Conservation (phyloP, 805 yeast genomes). For the Candida michaelii region DNA sequence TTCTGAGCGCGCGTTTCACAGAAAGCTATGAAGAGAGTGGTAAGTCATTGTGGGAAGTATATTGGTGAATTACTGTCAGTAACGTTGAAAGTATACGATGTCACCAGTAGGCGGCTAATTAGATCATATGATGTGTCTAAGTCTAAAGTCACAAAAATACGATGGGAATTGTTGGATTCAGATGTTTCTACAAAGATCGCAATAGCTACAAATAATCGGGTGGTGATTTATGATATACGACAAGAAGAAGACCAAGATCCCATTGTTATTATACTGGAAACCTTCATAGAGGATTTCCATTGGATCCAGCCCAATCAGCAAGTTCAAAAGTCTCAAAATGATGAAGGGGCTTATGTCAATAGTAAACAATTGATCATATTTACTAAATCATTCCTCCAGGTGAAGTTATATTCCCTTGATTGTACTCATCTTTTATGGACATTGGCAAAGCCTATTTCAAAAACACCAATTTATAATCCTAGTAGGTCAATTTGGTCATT, state of each 20-base stretch:
- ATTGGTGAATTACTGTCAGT: conserved; percentile 3
- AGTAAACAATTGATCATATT: conserved; percentile 34
- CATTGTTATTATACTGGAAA: conserved; percentile 30
- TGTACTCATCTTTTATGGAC: conserved; percentile 32
- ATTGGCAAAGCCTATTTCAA: conserved; percentile 31
- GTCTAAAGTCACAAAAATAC: conserved; percentile 7
- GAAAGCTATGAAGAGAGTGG: conserved; percentile 4
- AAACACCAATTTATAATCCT: conserved; percentile 13
- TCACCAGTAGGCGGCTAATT: conserved; percentile 1
- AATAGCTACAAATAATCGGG: conserved; percentile 19
- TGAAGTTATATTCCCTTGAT: conserved; percentile 37
- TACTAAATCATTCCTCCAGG: conserved; percentile 25
- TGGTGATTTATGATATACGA: conserved; percentile 27
- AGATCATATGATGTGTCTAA: conserved; percentile 12
- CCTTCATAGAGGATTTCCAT: conserved; percentile 30
- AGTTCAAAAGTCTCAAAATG: conserved; percentile 4
- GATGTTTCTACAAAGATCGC: conserved; percentile 30
- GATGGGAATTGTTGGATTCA: conserved; percentile 13
- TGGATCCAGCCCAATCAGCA: conserved; percentile 32
- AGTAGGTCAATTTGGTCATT: conserved; percentile 30
- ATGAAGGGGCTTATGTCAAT: conserved; percentile 31
- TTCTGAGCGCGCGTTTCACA: conserved; percentile 1
- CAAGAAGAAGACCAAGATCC: conserved; percentile 27
- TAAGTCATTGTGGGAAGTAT: conserved; percentile 8
- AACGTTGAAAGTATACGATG: conserved; percentile 10